Conservation (phyloP, 2,329 filamentous ascomycete species). For the Colletotrichum sp. region DNA sequence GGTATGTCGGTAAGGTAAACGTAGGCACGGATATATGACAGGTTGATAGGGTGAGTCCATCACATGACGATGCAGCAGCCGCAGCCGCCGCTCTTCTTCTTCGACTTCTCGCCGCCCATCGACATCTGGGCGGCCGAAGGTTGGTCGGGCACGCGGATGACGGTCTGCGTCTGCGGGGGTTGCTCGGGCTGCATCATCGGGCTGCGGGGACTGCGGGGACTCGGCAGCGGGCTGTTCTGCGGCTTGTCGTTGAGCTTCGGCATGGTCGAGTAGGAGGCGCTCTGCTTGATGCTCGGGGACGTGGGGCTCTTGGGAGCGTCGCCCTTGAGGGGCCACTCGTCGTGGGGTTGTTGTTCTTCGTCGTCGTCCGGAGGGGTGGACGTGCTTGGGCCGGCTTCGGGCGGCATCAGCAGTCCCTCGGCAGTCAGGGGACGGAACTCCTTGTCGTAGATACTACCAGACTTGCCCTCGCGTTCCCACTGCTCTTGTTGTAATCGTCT, state of each 20-base stretch:
- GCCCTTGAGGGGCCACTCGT: constrained; percentile 66
- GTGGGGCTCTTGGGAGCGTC: constrained; percentile 53
- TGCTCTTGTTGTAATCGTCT: constrained; percentile 90
- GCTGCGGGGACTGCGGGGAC: constrained; percentile 47
- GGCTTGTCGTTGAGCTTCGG: constrained; percentile 60
- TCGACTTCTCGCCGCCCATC: constrained; percentile 27
- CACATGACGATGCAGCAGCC: constrained; percentile 59
- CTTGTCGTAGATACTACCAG: constrained; percentile 83
- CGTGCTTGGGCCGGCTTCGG: constrained; percentile 35
- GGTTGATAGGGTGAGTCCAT: constrained; percentile 6
- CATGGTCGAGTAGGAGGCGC: constrained; percentile 67
- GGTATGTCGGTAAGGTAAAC: background rate
- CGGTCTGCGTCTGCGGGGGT: constrained; percentile 22
- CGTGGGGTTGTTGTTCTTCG: constrained; percentile 33
- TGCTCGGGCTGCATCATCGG: constrained; percentile 34
- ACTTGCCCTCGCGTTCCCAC: constrained; percentile 91
- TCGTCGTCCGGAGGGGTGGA: constrained; percentile 24
- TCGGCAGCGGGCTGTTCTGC: constrained; percentile 43
- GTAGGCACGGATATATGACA: constrained; percentile 5
- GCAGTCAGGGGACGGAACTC: constrained; percentile 85
- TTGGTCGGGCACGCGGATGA: constrained; percentile 23
- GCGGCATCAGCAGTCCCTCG: constrained; percentile 55
- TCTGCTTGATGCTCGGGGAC: constrained; percentile 34
- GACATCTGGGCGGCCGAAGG: constrained; percentile 11
- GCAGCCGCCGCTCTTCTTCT: constrained; percentile 48